Evolutionary conservation across 345 rosid species (phyloP), one percentile per base, ranked within the genome.

Genomic region (Murraya koenigii): DNA sequence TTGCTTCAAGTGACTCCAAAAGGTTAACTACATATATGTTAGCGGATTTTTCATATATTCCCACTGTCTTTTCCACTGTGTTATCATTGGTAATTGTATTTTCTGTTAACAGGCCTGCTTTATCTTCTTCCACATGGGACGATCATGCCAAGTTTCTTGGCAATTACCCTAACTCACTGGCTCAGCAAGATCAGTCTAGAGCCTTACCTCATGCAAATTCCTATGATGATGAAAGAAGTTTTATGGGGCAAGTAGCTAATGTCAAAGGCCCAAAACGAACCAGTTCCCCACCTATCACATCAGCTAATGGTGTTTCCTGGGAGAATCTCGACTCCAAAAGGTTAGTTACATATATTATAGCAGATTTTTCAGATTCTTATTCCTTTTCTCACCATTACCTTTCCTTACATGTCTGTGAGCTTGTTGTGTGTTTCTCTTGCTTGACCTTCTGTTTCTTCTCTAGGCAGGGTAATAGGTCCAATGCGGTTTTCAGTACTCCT

Each of bases 381-480:
- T 17, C 38, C 15, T 69, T 44, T 41, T 58, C 56, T 60, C 28
- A 23, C 1, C n/a, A 44, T 66, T 54, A 7, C 33, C 66, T 60
- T n/a, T 66, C 26, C 70, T 64, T 61, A 28, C 75, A 49, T 69
- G 62, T 68, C n/a, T 20, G n/a, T 74, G 71, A 64, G 70, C 72
- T 49, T 9, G 64, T 78, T 11, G 38, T 64, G 54, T 83, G 74
- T 74, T 83, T 82, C 78, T 69, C 74, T 71, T 80, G 64, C 38
- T 81, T 90, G 88, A 88, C 79, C 82, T 74, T 77, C 78, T 20
- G 78, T 49, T 65, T 91, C 88, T 82, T 90, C 90, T 85, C 84
- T 47, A 83, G 76, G 79, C 49, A 79, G 82, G 81, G 73, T 79
- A 79, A 80, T 63, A 81, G 87, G 75, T 80, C 87, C 79, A 85